Conservation (phyloP, 208 protist genomes). For the Phytomonas sp. region DNA sequence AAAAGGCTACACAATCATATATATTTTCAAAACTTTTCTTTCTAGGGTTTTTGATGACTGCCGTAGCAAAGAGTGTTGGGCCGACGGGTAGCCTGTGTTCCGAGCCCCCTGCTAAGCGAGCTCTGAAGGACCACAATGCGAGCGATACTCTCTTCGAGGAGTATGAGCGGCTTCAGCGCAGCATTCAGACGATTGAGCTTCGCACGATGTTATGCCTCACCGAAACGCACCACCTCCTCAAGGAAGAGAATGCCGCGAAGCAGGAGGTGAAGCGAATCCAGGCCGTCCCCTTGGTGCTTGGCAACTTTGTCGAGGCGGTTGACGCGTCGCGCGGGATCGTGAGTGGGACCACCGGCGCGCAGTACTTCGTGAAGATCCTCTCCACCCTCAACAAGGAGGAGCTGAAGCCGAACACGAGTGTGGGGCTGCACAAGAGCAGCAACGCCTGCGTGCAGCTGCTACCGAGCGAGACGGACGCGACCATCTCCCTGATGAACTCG, state of each 20-base stretch:
- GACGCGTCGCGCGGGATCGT: conserved; percentile 95
- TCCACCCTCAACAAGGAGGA: conserved; percentile 96
- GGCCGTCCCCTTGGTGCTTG: conserved; percentile 99
- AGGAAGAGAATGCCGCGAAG: conserved; percentile 85
- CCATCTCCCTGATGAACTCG: conserved; percentile 92
- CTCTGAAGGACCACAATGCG: too few relatives aligned
- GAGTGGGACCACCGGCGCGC: conserved; percentile 93
- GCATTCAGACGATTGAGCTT: conserved; percentile 71
- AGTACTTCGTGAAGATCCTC: conserved; percentile 98
- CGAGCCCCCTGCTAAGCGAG: too few relatives aligned
- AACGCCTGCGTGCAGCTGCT: conserved; percentile 98
- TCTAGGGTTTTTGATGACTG: too few relatives aligned
- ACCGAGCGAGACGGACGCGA: conserved; percentile 96
- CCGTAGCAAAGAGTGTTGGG: too few relatives aligned
- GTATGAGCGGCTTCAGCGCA: conserved; percentile 61
- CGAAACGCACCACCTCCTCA: conserved; percentile 83
- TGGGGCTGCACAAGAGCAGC: conserved; percentile 98
- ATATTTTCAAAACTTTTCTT: too few relatives aligned
- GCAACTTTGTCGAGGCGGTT: conserved; percentile 99
- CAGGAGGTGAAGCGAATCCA: conserved; percentile 98
- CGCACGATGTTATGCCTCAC: conserved; percentile 88
- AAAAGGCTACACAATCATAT: too few relatives aligned
- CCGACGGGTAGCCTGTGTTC: too few relatives aligned
- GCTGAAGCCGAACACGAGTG: conserved; percentile 98
- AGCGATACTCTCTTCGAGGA: conserved; percentile 80